phyloP scores from a whole-genome alignment of 768 basidiomycete genomes.

The Porpolomopsis calyptriformis region DNA sequence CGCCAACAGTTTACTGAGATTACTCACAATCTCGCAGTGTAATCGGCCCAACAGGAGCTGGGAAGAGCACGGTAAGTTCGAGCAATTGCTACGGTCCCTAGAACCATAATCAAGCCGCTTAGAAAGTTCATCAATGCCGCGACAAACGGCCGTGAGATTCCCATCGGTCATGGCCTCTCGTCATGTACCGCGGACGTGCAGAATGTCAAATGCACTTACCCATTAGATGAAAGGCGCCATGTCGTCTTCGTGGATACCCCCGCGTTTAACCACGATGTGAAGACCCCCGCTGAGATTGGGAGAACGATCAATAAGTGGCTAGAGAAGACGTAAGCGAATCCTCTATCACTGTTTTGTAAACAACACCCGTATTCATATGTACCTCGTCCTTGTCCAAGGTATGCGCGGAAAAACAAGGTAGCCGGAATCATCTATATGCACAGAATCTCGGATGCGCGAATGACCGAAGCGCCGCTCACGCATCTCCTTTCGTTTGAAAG shows the following conservation, averaged over 20 bases:
- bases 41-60: neutral
- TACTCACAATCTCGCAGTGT: no score
- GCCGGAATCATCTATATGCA: slow-evolving; percentile 24
- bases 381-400: no score
- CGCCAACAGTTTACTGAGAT: no score
- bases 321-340: slow-evolving; percentile 9
- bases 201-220: neutral
- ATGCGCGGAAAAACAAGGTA: slow-evolving; percentile 17
- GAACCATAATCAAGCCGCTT: neutral
- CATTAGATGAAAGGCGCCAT: neutral
- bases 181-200: slow-evolving; percentile 7
- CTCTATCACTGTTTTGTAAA: neutral
- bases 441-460: slow-evolving; percentile 25
- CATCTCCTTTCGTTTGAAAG: slow-evolving; percentile 41
- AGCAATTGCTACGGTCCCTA: neutral
- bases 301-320: slow-evolving; percentile 13
- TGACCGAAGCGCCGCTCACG: slow-evolving; percentile 31
- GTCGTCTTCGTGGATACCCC: slow-evolving; percentile 17
- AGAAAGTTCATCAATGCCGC: slow-evolving; percentile 9
- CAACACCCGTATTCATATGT: neutral
- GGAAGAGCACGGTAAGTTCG: neutral
- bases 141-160: neutral
- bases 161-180: slow-evolving; percentile 5
- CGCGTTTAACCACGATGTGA: slow-evolving; percentile 15
- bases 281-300: slow-evolving; percentile 9